These are phyloP conservation scores for Kluyveromyces wickerhamii DNA, from an alignment of 805 yeast species.

Conservation along the genomic window DNA sequence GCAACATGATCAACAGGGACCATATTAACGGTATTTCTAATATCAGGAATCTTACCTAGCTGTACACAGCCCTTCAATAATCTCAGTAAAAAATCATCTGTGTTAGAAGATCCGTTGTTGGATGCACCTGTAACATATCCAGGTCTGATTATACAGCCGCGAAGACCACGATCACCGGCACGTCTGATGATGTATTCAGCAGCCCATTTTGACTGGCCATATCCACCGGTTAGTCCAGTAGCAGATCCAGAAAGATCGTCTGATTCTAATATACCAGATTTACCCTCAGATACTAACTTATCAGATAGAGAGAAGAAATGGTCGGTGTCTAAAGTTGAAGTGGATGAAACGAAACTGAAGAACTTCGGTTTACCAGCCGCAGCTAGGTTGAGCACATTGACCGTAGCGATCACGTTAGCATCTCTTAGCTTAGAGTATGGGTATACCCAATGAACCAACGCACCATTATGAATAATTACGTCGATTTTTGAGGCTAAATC, in stretches of 20 bases:
- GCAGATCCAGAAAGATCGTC: slow-evolving; percentile 82
- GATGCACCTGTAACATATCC: slow-evolving; percentile 92
- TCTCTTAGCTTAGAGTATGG: slow-evolving; percentile 87
- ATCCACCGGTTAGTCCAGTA: slow-evolving; percentile 79
- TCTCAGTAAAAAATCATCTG: slow-evolving; percentile 92
- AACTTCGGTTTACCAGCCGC: slow-evolving; percentile 71
- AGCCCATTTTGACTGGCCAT: slow-evolving; percentile 98
- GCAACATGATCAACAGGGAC: slow-evolving; percentile 99
- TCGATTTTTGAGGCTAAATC: slow-evolving; percentile 55
- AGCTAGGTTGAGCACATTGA: slow-evolving; percentile 67
- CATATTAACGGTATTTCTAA: slow-evolving; percentile 83
- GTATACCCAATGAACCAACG: slow-evolving; percentile 97
- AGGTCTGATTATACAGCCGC: slow-evolving; percentile 88
- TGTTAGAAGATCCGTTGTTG: slow-evolving; percentile 78
- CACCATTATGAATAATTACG: slow-evolving; percentile 91
- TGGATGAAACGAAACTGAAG: slow-evolving; percentile 90
- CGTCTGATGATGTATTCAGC: slow-evolving; percentile 82
- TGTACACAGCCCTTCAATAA: slow-evolving; percentile 93
- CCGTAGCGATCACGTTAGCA: slow-evolving; percentile 84
- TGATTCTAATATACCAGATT: slow-evolving; percentile 66
- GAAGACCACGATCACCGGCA: slow-evolving; percentile 82
- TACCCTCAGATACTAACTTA: slow-evolving; percentile 52
- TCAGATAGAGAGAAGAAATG: slow-evolving; percentile 75
- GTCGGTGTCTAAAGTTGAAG: slow-evolving; percentile 84
- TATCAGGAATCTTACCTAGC: slow-evolving; percentile 78